phyloP scores from a whole-genome alignment of 1,284 basidiomycete genomes.

The Ustilago trichophora region DNA sequence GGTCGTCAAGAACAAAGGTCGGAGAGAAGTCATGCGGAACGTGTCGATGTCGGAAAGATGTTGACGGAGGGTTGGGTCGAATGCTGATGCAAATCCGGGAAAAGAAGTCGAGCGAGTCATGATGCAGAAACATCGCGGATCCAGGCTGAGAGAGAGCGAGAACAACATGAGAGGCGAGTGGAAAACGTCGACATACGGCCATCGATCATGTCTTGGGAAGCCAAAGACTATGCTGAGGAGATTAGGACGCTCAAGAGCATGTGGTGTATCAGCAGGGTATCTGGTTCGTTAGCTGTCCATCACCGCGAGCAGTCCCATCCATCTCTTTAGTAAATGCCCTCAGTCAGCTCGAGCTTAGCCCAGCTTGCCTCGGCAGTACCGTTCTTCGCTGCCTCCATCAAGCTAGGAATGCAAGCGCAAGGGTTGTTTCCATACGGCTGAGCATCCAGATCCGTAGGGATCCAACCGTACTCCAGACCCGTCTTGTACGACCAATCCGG shows the following conservation, averaged over 20 bases:
- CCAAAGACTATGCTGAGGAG: neutral
- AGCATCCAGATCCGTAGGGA: slow-evolving; percentile 45
- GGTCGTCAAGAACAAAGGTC: neutral
- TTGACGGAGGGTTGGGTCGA: too few relatives aligned
- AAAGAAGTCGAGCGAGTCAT: too few relatives aligned
- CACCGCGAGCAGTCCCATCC: slow-evolving; percentile 2
- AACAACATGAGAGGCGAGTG: slow-evolving; percentile 41
- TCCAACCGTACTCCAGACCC: slow-evolving; percentile 61
- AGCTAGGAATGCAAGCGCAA: slow-evolving; percentile 24
- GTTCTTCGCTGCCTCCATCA: slow-evolving; percentile 9
- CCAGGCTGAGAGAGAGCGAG: too few relatives aligned
- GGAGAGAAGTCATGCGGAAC: too few relatives aligned
- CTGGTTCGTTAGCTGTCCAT: neutral
- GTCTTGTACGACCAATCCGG: slow-evolving; percentile 66
- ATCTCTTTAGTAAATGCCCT: neutral
- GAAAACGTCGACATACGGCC: slow-evolving; percentile 19
- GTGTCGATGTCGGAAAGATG: too few relatives aligned
- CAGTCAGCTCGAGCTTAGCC: neutral
- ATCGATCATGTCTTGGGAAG: slow-evolving; percentile 35
- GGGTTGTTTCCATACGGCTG: slow-evolving; percentile 43
- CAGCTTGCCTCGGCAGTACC: slow-evolving; percentile 11
- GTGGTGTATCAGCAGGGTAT: slow-evolving; percentile 1
- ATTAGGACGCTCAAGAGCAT: neutral
- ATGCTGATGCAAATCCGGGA: too few relatives aligned
- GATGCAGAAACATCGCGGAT: too few relatives aligned